Evolutionary conservation across 306 rosid species (phyloP).

Genomic region (Senna tora): DNA sequence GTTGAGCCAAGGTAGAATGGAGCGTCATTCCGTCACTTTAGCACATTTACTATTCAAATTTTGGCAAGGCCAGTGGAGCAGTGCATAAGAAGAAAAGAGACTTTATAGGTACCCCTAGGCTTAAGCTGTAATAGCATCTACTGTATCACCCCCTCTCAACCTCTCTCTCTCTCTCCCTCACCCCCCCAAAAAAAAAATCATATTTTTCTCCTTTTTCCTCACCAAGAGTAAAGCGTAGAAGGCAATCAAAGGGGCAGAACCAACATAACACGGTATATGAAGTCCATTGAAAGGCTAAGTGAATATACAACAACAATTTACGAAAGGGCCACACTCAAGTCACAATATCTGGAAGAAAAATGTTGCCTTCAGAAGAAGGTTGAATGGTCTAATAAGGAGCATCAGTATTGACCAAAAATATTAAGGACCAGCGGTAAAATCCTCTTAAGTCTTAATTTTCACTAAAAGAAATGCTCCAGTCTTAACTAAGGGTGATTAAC

Average conservation of each 20-base stretch:
- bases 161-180: no score
- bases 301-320: not conserved
- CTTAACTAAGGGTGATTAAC: not conserved
- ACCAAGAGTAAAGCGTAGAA: no score
- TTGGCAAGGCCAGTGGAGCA: not conserved
- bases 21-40: not conserved
- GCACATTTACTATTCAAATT: not conserved
- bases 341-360: constrained; percentile 8
- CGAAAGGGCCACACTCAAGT: not conserved
- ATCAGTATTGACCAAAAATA: no score
- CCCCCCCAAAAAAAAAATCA: not conserved
- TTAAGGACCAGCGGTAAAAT: not conserved
- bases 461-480: not conserved
- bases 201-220: no score
- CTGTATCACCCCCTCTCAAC: not conserved
- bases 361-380: no score
- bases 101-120: not conserved
- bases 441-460: not conserved
- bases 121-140: not conserved
- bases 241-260: no score
- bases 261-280: no score
- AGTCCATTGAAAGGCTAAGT: no score
- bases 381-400: not conserved
- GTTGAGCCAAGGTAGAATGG: not conserved
- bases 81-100: not conserved